phyloP scores from a whole-genome alignment of 2,329 filamentous ascomycete species.

The Emmonsiellopsis sp. region DNA sequence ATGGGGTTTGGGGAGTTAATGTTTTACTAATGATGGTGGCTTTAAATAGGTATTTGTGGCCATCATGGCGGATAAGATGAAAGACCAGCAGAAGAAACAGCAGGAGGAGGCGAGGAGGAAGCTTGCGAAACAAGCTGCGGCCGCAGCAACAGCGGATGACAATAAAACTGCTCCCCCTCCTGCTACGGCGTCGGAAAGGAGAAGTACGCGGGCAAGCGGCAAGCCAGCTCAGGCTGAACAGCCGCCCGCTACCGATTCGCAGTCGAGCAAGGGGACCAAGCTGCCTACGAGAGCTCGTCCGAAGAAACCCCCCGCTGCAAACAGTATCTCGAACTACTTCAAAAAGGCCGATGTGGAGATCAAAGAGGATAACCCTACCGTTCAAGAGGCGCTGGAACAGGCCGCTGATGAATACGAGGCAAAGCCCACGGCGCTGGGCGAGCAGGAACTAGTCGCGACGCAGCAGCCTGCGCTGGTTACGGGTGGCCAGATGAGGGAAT shows the following conservation, averaged over 20 bases:
- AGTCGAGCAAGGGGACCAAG: slow-evolving; percentile 9
- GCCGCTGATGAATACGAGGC: slow-evolving; percentile 49
- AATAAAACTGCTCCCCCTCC: neutral
- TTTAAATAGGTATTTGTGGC: slow-evolving; percentile 34
- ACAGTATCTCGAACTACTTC: slow-evolving; percentile 51
- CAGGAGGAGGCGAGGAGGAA: slow-evolving; percentile 33
- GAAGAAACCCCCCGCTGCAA: slow-evolving; percentile 20
- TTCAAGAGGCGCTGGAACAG: slow-evolving; percentile 49
- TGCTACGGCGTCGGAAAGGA: slow-evolving; percentile 13
- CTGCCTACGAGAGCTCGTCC: slow-evolving; percentile 19
- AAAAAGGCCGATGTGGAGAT: slow-evolving; percentile 49
- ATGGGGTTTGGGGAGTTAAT: neutral
- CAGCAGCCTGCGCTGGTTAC: slow-evolving; percentile 76
- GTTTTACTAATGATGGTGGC: neutral
- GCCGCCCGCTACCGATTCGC: slow-evolving; percentile 9
- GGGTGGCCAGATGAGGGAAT: slow-evolving; percentile 84
- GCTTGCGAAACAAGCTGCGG: slow-evolving; percentile 24
- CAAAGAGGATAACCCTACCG: slow-evolving; percentile 42
- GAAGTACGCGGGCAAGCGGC: slow-evolving; percentile 24
- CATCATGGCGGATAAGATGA: slow-evolving; percentile 42
- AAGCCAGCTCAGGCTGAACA: slow-evolving; percentile 14
- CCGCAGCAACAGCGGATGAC: slow-evolving; percentile 21
- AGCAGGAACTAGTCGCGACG: slow-evolving; percentile 64
- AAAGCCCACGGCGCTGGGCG: slow-evolving; percentile 51
- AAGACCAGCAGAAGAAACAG: slow-evolving; percentile 32